Percentiles rank a stretch among this genome's conserved stretches.
These are phyloP conservation scores for Colletotrichum filicis DNA, from an alignment of 2,329 filamentous ascomycete species.

Conservation along the genomic window DNA sequence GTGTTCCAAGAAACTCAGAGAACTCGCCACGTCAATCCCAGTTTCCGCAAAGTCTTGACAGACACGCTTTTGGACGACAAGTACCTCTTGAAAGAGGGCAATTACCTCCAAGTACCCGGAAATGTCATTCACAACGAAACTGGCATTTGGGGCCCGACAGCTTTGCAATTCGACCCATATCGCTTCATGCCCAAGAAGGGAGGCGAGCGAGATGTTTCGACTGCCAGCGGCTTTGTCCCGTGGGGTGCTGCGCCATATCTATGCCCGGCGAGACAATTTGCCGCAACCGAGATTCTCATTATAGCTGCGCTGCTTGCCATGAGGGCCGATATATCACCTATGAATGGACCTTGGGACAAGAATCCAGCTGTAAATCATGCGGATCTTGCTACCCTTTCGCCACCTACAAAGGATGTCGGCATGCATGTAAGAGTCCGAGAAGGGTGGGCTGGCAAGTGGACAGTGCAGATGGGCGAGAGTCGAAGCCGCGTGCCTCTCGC, in stretches of 20 bases:
- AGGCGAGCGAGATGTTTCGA: neutral
- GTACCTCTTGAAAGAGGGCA: slow-evolving; percentile 50
- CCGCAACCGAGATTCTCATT: slow-evolving; percentile 41
- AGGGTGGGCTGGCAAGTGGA: slow-evolving; percentile 33
- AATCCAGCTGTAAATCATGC: slow-evolving; percentile 10
- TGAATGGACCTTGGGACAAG: neutral
- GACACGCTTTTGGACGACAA: slow-evolving; percentile 49
- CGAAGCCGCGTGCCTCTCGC: slow-evolving; percentile 40
- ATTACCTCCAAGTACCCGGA: slow-evolving; percentile 47
- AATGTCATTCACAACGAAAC: slow-evolving; percentile 38
- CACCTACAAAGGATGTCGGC: slow-evolving; percentile 8
- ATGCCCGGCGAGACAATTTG: slow-evolving; percentile 44
- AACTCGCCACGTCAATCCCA: slow-evolving; percentile 39
- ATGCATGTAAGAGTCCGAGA: neutral
- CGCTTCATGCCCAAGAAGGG: slow-evolving; percentile 34
- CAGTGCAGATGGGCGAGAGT: slow-evolving; percentile 40
- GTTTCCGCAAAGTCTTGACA: slow-evolving; percentile 43
- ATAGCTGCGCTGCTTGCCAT: slow-evolving; percentile 35
- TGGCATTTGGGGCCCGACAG: slow-evolving; percentile 43
- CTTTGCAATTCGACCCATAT: slow-evolving; percentile 37
- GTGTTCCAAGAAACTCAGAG: slow-evolving; percentile 50
- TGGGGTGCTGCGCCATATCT: slow-evolving; percentile 44
- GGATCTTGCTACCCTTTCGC: slow-evolving; percentile 10
- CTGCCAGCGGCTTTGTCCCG: slow-evolving; percentile 32
- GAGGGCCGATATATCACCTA: slow-evolving; percentile 28